These are phyloP conservation scores for Ploettnerulaceae sp. DNA, from an alignment of 2,329 filamentous ascomycete species.

Conservation along the genomic window DNA sequence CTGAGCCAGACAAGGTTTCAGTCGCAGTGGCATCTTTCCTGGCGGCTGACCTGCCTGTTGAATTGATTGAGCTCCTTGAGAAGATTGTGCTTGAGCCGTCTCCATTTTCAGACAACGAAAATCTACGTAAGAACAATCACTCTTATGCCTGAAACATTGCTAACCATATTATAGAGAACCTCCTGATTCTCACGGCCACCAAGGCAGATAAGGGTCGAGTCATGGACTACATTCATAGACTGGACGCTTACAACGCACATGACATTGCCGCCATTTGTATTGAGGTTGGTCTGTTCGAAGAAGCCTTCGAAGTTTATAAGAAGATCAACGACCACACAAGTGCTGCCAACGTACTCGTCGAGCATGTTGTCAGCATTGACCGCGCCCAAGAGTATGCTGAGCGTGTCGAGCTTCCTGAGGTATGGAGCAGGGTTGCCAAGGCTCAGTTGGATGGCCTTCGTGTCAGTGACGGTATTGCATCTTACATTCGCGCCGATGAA, in stretches of 20 bases:
- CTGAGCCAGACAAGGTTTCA: slow-evolving; percentile 89
- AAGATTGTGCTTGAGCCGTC: slow-evolving; percentile 99
- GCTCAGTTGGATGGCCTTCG: slow-evolving; percentile 94
- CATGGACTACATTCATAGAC: slow-evolving; percentile 92
- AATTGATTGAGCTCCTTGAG: slow-evolving; percentile 95
- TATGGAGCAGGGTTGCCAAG: slow-evolving; percentile 98
- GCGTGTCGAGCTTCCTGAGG: slow-evolving; percentile 85
- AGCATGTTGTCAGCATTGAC: slow-evolving; percentile 96
- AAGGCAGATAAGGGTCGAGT: slow-evolving; percentile 94
- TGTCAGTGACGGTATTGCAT: slow-evolving; percentile 87
- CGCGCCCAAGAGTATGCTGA: slow-evolving; percentile 94
- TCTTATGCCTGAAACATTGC: too few relatives aligned
- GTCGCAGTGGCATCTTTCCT: slow-evolving; percentile 92
- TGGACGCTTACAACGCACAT: slow-evolving; percentile 83
- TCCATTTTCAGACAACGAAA: too few relatives aligned
- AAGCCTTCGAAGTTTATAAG: slow-evolving; percentile 98
- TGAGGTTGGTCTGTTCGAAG: slow-evolving; percentile 89
- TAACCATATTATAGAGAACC: slow-evolving; percentile 92
- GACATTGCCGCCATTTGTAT: slow-evolving; percentile 93
- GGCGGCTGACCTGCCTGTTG: slow-evolving; percentile 80
- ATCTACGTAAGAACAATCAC: too few relatives aligned
- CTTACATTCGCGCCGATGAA: slow-evolving; percentile 92
- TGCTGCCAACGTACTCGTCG: slow-evolving; percentile 87
- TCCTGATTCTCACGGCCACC: slow-evolving; percentile 92
- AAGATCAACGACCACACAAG: slow-evolving; percentile 87